Evolutionary conservation across 768 basidiomycete genomes (phyloP).

Genomic region (Neoboletus magnificus): DNA sequence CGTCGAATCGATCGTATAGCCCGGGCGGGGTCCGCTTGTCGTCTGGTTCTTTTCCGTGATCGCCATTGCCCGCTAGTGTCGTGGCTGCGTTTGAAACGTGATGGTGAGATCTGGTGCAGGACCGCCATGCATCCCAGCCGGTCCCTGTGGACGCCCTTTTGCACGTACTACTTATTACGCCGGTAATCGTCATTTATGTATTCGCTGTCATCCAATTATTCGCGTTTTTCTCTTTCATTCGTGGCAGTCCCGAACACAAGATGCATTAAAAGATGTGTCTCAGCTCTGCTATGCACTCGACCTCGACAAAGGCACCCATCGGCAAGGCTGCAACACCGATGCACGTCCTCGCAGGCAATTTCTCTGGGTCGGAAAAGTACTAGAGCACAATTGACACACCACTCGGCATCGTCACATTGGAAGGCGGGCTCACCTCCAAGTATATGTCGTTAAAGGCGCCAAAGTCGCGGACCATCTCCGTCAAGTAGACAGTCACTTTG

Average conservation of each 20-base stretch:
- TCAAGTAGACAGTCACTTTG: slow-evolving; percentile 41
- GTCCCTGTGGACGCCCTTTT: neutral
- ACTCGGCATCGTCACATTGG: neutral
- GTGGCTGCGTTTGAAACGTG: slow-evolving; percentile 7
- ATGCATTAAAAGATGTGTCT: too few relatives aligned
- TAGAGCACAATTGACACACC: slow-evolving; percentile 16
- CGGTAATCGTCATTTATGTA: neutral
- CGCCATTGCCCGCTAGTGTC: neutral
- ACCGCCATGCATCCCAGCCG: neutral
- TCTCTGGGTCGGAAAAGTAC: slow-evolving; percentile 43
- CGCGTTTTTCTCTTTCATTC: neutral
- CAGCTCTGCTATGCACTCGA: slow-evolving; percentile 62
- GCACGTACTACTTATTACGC: neutral
- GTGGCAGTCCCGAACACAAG: neutral
- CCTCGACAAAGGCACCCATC: slow-evolving; percentile 53
- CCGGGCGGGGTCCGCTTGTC: neutral
- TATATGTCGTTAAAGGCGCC: slow-evolving; percentile 40
- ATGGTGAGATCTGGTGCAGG: neutral
- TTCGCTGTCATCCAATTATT: neutral
- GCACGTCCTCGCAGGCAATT: slow-evolving; percentile 56
- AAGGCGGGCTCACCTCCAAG: slow-evolving; percentile 23
- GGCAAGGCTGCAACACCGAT: slow-evolving; percentile 55
- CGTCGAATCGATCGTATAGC: slow-evolving; percentile 2
- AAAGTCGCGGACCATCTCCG: slow-evolving; percentile 37
- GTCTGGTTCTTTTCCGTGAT: slow-evolving; percentile 10